Conservation (phyloP, 208 protist genomes). For the Leishmania gerbilli region DNA sequence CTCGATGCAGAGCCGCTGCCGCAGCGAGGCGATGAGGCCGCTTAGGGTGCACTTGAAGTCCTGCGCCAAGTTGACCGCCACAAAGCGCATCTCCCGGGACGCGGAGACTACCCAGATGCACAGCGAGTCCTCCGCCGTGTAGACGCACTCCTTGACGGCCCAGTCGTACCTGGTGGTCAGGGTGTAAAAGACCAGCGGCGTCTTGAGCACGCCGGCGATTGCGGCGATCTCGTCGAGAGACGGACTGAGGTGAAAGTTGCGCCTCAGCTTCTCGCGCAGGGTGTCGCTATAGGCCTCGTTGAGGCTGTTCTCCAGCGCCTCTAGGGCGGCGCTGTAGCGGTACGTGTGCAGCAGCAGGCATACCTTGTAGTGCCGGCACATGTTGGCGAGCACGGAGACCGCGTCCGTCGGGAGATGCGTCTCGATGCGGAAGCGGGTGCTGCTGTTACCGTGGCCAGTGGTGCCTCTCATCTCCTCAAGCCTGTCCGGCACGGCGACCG, state of each 20-base stretch:
- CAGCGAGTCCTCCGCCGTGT: conserved; percentile 67
- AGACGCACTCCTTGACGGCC: conserved; percentile 37
- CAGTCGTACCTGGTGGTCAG: conserved; percentile 70
- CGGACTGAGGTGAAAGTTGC: conserved; percentile 65
- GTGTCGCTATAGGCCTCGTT: conserved; percentile 74
- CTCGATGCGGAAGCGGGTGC: conserved; percentile 20
- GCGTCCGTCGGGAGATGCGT: conserved; percentile 50
- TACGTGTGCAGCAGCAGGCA: conserved; percentile 75
- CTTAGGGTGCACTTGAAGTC: conserved; percentile 75
- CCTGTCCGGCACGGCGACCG: not conserved
- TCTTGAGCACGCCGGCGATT: conserved; percentile 56
- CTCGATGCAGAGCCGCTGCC: conserved; percentile 63
- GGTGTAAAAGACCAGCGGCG: conserved; percentile 81
- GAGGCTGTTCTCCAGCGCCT: conserved; percentile 76
- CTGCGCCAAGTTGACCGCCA: conserved; percentile 83
- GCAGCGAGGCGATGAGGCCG: conserved; percentile 51
- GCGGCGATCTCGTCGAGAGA: conserved; percentile 88
- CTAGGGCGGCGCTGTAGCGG: conserved; percentile 88
- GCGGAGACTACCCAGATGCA: conserved; percentile 87
- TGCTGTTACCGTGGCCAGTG: conserved; percentile 5
- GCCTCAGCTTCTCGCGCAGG: conserved; percentile 73
- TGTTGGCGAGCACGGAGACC: conserved; percentile 46
- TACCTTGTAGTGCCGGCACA: conserved; percentile 69
- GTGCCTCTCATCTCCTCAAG: not conserved
- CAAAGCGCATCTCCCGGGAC: conserved; percentile 81